Conservation (phyloP, 2,329 filamentous ascomycete species). For the Alternaria sp. region DNA sequence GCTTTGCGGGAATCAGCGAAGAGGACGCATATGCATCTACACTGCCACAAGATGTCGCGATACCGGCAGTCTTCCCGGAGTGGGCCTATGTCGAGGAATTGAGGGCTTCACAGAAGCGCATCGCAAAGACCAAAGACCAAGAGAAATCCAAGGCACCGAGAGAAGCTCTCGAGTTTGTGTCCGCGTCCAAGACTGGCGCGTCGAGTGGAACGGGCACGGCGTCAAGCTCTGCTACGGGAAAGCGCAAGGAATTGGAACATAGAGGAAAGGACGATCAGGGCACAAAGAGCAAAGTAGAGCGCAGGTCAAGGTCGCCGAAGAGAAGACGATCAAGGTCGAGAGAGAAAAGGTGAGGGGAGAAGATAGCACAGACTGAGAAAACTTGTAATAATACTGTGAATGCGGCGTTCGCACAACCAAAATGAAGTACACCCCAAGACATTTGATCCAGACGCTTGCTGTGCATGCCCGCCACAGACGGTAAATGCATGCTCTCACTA, state of each 20-base stretch:
- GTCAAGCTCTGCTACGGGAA: conserved; percentile 24
- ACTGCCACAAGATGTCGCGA: conserved; percentile 46
- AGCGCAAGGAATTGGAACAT: conserved; percentile 42
- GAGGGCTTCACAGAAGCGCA: conserved; percentile 48
- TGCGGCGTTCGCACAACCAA: background rate
- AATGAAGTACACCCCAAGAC: background rate
- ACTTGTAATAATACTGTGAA: background rate
- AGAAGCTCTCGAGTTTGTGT: conserved; percentile 44
- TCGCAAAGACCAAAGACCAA: conserved; percentile 41
- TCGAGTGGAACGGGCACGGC: conserved; percentile 33
- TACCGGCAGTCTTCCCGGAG: conserved; percentile 50
- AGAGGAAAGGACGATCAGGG: conserved; percentile 28
- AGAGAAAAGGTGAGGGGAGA: conserved; percentile 15
- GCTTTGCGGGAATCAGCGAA: conserved; percentile 66
- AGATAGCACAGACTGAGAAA: background rate
- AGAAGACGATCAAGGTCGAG: conserved; percentile 34
- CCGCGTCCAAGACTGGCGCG: conserved; percentile 31
- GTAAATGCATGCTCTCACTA: conserved; percentile 9
- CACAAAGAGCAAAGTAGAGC: conserved; percentile 23
- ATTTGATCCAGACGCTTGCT: background rate
- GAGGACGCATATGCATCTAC: conserved; percentile 71
- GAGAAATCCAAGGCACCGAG: conserved; percentile 36
- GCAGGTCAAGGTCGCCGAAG: conserved; percentile 41
- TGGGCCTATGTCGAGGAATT: conserved; percentile 54
- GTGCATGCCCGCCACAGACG: background rate